Evolutionary conservation across 306 rosid species (phyloP), one percentile per base, ranked within the genome.

Genomic region (Comarum palustre): DNA sequence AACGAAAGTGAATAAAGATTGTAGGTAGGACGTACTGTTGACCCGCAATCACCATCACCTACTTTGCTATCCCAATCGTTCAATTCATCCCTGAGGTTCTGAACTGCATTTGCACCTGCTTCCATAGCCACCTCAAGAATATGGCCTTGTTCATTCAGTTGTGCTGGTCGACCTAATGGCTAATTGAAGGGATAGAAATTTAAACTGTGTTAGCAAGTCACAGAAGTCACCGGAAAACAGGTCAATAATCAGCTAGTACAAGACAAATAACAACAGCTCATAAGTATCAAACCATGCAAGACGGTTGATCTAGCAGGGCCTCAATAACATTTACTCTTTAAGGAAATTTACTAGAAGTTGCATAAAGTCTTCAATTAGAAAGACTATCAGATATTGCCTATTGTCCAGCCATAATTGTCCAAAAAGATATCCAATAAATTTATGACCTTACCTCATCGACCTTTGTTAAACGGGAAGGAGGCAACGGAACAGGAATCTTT

Each of bases 1-100:
- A 69, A 19, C 14, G 9, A 68, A 39, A 71, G 22, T 22, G 29
- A 51, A 70, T 34, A 70, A 29, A 22, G n/a, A 58, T 57, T 20
- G 48, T 41, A 39, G 43, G 60, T 46, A 57, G 55, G 58, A 86
- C 96, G 86, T 74, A 94, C 99, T 45, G 96, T 90, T 69, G 97
- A 84, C 55, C 99, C 97, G 83, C 96, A 91, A 82, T 94, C 99
- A 79, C 99, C 99, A 81, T 94, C 99, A 42, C 96, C 99, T 77
- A 88, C 96, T 86, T 82, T 85, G 83, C 96, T 64, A 76, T 94
- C 99, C 99, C 97, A 91, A 66, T 94, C 99, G 79, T 94, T 91
- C 79, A 94, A 84, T 47, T 65, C 66, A 67, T 91, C 93, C 80
- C 63, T 83, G 17, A 91, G 79, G 80, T 79, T 70, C 68, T 84